phyloP scores from a whole-genome alignment of 495 filamentous ascomycete genomes.

The Penicillium flavigenum region DNA sequence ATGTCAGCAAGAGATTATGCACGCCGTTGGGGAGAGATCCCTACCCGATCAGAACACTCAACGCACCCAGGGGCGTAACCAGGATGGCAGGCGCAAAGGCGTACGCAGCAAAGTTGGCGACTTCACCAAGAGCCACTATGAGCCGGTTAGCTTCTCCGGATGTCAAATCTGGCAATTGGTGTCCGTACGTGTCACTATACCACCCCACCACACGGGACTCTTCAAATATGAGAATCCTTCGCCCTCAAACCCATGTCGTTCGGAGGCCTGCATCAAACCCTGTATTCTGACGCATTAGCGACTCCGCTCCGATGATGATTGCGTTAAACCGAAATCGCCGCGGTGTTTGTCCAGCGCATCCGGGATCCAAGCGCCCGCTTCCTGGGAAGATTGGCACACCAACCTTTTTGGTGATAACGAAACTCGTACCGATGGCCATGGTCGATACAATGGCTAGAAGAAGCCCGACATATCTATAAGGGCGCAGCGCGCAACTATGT shows the following conservation, averaged over 20 bases:
- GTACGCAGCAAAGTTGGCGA: conserved; percentile 96
- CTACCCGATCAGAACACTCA: conserved; percentile 90
- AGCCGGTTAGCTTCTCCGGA: conserved; percentile 19
- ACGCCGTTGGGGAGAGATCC: conserved; percentile 5
- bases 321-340: not conserved
- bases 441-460: conserved; percentile 86
- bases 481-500: conserved; percentile 32
- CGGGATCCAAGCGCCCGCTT: not conserved
- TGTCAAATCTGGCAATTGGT: not conserved
- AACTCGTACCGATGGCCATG: conserved; percentile 93
- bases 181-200: conserved; percentile 77
- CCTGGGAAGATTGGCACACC: conserved; percentile 23
- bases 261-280: conserved; percentile 87
- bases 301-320: not conserved
- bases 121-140: conserved; percentile 76
- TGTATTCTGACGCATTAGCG: conserved; percentile 37
- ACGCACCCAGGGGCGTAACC: conserved; percentile 88
- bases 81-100: conserved; percentile 97
- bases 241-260: conserved; percentile 92
- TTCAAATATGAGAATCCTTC: conserved; percentile 92
- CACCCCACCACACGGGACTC: conserved; percentile 93
- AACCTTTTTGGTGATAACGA: conserved; percentile 93
- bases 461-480: conserved; percentile 79
- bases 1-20: conserved; percentile 30
- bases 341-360: conserved; percentile 6